These are phyloP conservation scores for Echites panduratus DNA, from an alignment of 257 asterid species.

Conservation along the genomic window DNA sequence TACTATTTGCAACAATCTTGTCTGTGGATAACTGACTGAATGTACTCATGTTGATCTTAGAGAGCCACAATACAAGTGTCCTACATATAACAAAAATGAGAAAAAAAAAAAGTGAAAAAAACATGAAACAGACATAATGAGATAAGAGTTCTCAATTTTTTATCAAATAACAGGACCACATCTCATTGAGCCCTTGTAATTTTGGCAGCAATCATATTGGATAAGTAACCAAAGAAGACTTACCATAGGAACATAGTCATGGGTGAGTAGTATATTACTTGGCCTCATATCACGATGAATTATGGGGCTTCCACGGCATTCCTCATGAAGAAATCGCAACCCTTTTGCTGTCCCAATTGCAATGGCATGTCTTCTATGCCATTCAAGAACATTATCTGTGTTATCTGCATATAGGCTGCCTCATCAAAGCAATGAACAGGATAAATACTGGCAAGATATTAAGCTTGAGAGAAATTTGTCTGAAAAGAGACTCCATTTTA, in stretches of 20 bases:
- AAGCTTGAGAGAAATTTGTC: not conserved
- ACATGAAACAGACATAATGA: not conserved
- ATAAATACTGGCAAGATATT: not conserved
- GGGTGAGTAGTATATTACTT: conserved; percentile 67
- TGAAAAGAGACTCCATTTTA: not conserved
- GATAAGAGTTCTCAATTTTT: not conserved
- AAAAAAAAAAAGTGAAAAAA: not conserved
- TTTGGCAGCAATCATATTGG: not conserved
- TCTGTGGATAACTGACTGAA: not conserved
- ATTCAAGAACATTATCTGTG: conserved; percentile 42
- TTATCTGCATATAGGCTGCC: conserved; percentile 38
- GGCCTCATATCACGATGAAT: conserved; percentile 79
- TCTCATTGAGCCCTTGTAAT: too few relatives aligned
- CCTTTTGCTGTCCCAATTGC: conserved; percentile 82
- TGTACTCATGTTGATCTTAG: not conserved
- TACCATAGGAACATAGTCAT: conserved; percentile 79
- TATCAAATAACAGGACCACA: not conserved
- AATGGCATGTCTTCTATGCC: conserved; percentile 66
- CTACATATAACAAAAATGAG: not conserved
- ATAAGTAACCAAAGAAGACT: not conserved
- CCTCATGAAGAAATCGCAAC: conserved; percentile 72
- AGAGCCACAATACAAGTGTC: not conserved
- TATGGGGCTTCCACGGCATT: conserved; percentile 85
- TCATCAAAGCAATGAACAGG: not conserved
- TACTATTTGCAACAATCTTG: not conserved